phyloP scores from a whole-genome alignment of 805 yeast genomes.

The Hanseniaspora occidentalis region DNA sequence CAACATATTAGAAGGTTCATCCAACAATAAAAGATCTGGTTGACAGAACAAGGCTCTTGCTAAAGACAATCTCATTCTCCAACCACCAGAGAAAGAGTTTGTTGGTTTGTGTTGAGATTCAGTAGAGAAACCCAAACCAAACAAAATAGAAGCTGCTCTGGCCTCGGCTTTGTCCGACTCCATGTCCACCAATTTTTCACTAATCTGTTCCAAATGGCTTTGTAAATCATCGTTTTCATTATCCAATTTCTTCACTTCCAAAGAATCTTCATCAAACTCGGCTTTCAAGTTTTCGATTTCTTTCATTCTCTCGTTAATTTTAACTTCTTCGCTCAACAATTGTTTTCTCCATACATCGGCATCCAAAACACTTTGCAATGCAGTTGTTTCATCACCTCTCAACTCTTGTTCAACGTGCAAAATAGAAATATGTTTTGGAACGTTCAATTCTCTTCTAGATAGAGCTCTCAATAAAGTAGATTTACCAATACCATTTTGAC shows the following conservation, averaged over 20 bases:
- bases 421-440: constrained; percentile 92
- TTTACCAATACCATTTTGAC: constrained; percentile 99
- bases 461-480: constrained; percentile 85
- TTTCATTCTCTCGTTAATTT: constrained; percentile 57
- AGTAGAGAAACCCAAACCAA: constrained; percentile 85
- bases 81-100: constrained; percentile 96
- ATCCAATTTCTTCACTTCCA: constrained; percentile 68
- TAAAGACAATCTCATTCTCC: constrained; percentile 98
- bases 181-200: constrained; percentile 77
- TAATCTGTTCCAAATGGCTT: constrained; percentile 62
- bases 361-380: constrained; percentile 90
- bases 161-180: constrained; percentile 97
- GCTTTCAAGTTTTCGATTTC: constrained; percentile 60
- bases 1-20: constrained; percentile 99
- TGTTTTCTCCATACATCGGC: constrained; percentile 99
- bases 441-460: constrained; percentile 83
- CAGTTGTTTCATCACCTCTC: constrained; percentile 82
- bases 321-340: constrained; percentile 61
- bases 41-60: constrained; percentile 97
- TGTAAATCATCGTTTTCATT: constrained; percentile 84
- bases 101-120: constrained; percentile 78
- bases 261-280: constrained; percentile 65
- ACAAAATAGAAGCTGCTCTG: constrained; percentile 86
- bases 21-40: constrained; percentile 84
- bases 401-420: constrained; percentile 97